phyloP scores from a whole-genome alignment of 306 rosid genomes.

The Fragaria ananassa region DNA sequence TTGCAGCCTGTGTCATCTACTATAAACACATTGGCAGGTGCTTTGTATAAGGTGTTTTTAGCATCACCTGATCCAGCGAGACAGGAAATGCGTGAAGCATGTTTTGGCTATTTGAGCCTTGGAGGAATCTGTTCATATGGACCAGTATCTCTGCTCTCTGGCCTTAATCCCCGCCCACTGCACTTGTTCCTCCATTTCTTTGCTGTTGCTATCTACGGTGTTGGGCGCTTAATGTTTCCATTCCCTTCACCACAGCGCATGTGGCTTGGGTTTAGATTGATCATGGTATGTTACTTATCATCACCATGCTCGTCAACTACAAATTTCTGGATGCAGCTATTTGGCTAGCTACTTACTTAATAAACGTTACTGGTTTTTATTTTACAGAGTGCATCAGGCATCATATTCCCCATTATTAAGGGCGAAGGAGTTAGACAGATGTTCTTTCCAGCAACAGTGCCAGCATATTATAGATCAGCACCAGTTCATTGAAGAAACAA shows the following conservation, averaged over 20 bases:
- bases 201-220: conserved; percentile 74
- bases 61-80: conserved; percentile 63
- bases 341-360: neutral
- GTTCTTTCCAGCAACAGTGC: conserved; percentile 73
- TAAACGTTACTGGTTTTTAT: neutral
- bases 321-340: neutral
- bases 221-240: conserved; percentile 67
- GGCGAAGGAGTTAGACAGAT: conserved; percentile 82
- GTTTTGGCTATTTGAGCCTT: conserved; percentile 66
- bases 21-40: conserved; percentile 82
- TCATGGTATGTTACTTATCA: conserved; percentile 14
- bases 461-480: conserved; percentile 65
- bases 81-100: conserved; percentile 62
- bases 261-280: conserved; percentile 62
- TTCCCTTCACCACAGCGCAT: conserved; percentile 59
- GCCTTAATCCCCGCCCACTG: conserved; percentile 67
- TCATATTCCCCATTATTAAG: conserved; percentile 72
- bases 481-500: conserved; percentile 30
- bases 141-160: conserved; percentile 66
- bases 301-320: neutral
- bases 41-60: conserved; percentile 60
- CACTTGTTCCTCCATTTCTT: conserved; percentile 70
- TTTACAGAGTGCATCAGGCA: conserved; percentile 66
- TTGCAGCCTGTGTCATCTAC: conserved; percentile 85
- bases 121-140: conserved; percentile 65